Evolutionary conservation across 306 rosid species (phyloP).

Genomic region (Crataegus laevigata): DNA sequence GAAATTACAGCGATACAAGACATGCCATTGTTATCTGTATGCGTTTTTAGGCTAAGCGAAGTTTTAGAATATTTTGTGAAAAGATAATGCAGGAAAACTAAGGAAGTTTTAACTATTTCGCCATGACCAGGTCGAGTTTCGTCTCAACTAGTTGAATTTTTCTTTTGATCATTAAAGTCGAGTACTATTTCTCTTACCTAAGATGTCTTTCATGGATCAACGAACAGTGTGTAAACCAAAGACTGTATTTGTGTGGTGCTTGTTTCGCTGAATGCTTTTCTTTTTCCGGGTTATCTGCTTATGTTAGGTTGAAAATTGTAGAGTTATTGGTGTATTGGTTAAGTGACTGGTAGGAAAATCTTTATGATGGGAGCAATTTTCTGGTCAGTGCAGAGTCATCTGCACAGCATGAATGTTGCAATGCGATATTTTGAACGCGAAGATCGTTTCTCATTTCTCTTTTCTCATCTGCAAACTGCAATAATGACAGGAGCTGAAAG

Average conservation of each 20-base stretch:
- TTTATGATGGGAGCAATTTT: neutral
- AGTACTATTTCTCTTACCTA: neutral
- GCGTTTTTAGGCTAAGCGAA: neutral
- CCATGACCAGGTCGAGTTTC: neutral
- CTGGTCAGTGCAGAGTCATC: slow-evolving; percentile 4
- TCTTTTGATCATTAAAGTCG: neutral
- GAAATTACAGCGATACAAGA: no score
- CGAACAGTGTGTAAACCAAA: neutral
- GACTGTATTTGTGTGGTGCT: neutral
- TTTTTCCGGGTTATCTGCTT: neutral
- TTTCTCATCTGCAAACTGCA: neutral
- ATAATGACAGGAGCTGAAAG: slow-evolving; percentile 64
- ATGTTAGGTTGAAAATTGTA: neutral
- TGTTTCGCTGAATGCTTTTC: neutral
- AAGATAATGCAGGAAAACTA: neutral
- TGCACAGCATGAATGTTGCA: slow-evolving; percentile 7
- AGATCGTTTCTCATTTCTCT: neutral
- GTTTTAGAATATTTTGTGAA: neutral
- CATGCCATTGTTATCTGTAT: no score
- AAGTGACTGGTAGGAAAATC: neutral
- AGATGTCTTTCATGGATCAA: neutral
- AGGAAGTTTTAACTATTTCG: neutral
- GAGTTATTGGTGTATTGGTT: neutral
- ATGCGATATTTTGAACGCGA: neutral
- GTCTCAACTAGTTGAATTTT: neutral